Evolutionary conservation across 225 moss, liverwort and hornwort species (phyloP).

Genomic region (Polytrichum formosum): DNA sequence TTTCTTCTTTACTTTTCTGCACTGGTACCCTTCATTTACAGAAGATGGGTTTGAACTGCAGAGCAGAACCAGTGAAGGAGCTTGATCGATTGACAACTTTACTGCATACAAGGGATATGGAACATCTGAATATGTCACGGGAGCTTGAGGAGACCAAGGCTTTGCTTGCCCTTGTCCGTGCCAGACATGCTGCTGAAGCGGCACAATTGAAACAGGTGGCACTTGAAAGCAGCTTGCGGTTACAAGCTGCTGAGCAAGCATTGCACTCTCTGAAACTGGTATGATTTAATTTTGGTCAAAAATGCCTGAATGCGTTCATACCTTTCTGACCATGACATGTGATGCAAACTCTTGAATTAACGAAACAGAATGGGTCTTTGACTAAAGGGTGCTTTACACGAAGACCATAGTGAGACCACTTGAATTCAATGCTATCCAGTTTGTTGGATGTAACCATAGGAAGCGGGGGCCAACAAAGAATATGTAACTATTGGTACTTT

Average conservation of each 20-base stretch:
- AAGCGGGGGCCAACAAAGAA: too few species aligned
- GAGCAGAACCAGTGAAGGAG: conserved; percentile 43
- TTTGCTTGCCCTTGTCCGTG: conserved; percentile 70
- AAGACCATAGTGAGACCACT: too few species aligned
- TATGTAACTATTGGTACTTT: too few species aligned
- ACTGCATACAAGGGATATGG: conserved; percentile 62
- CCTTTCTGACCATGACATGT: too few species aligned
- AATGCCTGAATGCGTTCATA: too few species aligned
- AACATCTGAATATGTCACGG: conserved; percentile 56
- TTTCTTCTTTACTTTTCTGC: background rate
- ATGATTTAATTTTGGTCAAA: conserved; percentile 7
- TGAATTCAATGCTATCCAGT: too few species aligned
- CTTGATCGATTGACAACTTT: conserved; percentile 31
- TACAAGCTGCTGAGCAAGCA: conserved; percentile 70
- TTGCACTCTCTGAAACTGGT: conserved; percentile 72
- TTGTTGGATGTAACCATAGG: too few species aligned
- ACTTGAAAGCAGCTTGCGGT: conserved; percentile 55
- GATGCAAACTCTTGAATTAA: too few species aligned
- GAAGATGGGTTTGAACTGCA: conserved; percentile 15
- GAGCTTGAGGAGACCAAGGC: conserved; percentile 88
- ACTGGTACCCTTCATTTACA: background rate
- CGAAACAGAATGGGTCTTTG: too few species aligned
- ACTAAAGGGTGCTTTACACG: too few species aligned
- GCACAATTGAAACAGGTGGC: conserved; percentile 68
- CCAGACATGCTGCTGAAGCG: conserved; percentile 74